Evolutionary conservation across 129 eudicot species (phyloP).

Genomic region (Pulicaria dysenterica): DNA sequence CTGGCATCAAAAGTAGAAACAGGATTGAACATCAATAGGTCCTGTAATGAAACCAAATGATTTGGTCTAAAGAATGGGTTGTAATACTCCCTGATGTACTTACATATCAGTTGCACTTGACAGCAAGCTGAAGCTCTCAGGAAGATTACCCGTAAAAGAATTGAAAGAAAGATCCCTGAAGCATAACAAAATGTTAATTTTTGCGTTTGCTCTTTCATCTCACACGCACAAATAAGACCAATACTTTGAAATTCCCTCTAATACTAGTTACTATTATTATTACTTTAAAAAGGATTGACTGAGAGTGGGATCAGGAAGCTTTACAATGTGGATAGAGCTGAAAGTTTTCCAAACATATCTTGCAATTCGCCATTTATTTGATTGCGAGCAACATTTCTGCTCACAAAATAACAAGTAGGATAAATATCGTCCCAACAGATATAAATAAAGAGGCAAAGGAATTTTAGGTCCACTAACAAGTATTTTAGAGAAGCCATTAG

Average conservation of each 20-base stretch:
- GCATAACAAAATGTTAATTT: conserved; percentile 16
- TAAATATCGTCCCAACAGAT: not conserved
- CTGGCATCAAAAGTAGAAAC: conserved; percentile 46
- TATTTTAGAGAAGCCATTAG: conserved; percentile 63
- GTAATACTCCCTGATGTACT: conserved; percentile 61
- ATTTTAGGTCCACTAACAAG: conserved; percentile 49
- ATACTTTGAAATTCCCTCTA: not conserved
- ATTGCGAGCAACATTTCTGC: conserved; percentile 76
- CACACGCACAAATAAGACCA: not conserved
- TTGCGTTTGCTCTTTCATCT: not conserved
- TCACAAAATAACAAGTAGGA: conserved; percentile 7
- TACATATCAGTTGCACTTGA: conserved; percentile 67
- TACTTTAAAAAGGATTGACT: conserved; percentile 9
- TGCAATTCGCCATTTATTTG: conserved; percentile 60
- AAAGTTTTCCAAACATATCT: conserved; percentile 58
- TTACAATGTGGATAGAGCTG: conserved; percentile 77
- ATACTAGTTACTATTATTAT: not conserved
- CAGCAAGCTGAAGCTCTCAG: conserved; percentile 60
- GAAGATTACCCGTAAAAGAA: conserved; percentile 70
- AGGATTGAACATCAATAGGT: too few species aligned
- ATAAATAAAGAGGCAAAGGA: not conserved
- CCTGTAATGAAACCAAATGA: conserved; percentile 1
- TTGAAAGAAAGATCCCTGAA: conserved; percentile 87
- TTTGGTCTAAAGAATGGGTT: not conserved
- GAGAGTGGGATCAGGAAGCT: conserved; percentile 21